A percentile compares a stretch with the other conserved stretches of the same genome.
phyloP scores from a whole-genome alignment of 1,284 basidiomycete genomes.

The Sanghuangporus weigelae region DNA sequence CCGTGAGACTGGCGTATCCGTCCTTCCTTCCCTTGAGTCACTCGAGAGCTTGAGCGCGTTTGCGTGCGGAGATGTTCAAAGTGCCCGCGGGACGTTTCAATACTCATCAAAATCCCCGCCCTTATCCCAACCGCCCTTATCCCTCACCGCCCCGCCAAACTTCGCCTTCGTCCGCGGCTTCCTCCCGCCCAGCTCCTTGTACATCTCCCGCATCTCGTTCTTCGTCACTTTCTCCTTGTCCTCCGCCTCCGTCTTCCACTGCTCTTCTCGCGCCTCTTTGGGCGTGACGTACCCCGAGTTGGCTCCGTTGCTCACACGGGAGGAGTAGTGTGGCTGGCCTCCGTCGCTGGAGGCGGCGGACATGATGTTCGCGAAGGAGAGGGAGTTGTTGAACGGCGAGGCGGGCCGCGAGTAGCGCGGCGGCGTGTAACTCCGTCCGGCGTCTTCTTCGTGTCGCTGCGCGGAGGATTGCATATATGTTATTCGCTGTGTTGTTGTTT shows the following conservation, averaged over 20 bases:
- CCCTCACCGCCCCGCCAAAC: constrained; percentile 54
- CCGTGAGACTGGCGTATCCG: too few relatives aligned
- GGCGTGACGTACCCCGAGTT: constrained; percentile 73
- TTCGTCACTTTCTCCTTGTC: constrained; percentile 56
- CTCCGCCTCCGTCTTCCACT: constrained; percentile 59
- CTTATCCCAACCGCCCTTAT: constrained; percentile 61
- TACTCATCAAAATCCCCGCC: constrained; percentile 24
- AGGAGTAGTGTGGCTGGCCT: constrained; percentile 32
- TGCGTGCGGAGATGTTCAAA: too few relatives aligned
- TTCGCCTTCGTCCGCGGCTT: constrained; percentile 65
- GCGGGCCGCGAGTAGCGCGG: constrained; percentile 25
- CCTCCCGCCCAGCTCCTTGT: constrained; percentile 83
- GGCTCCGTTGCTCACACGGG: constrained; percentile 41
- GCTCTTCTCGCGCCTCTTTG: constrained; percentile 67
- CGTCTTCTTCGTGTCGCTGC: constrained; percentile 38
- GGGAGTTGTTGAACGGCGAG: constrained; percentile 26
- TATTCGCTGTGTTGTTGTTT: constrained; percentile 39
- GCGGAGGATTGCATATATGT: constrained; percentile 46
- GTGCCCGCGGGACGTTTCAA: background rate
- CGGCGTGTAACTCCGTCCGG: constrained; percentile 31
- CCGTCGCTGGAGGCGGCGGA: background rate
- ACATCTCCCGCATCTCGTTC: constrained; percentile 80
- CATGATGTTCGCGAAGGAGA: constrained; percentile 14
- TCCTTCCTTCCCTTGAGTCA: too few relatives aligned
- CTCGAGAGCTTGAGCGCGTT: too few relatives aligned